These are phyloP conservation scores for Thermomyces lanuginosus DNA, from an alignment of 2,329 filamentous ascomycete genomes.

Conservation along the genomic window DNA sequence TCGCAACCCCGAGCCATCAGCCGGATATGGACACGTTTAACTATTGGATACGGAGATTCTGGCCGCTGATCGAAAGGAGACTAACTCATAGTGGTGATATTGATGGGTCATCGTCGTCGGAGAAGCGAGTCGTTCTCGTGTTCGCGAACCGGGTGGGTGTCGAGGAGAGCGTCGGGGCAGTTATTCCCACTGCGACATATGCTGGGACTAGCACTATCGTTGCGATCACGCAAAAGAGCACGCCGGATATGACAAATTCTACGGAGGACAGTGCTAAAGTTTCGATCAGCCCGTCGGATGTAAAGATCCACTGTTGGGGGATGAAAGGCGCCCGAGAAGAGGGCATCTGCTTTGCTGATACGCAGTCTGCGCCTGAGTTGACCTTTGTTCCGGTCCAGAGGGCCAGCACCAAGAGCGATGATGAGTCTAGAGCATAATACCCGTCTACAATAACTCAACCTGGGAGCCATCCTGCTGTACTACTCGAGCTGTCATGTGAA, in stretches of 20 bases:
- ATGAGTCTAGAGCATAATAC: neutral
- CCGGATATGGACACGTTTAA: conserved; percentile 45
- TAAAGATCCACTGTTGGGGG: conserved; percentile 30
- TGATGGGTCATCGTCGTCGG: conserved; percentile 10
- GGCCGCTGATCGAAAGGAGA: conserved; percentile 30
- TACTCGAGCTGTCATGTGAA: no score
- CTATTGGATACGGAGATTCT: conserved; percentile 47
- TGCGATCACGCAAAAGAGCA: conserved; percentile 18
- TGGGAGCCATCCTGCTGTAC: no score
- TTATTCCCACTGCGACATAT: conserved; percentile 28
- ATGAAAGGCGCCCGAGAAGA: conserved; percentile 30
- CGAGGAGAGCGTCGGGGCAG: conserved; percentile 21
- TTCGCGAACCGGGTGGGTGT: conserved; percentile 32
- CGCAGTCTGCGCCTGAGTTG: conserved; percentile 23
- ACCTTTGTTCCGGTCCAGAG: conserved; percentile 14
- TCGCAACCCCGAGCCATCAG: conserved; percentile 25
- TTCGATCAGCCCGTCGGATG: conserved; percentile 13
- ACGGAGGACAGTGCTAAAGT: conserved; percentile 3
- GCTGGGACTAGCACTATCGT: conserved; percentile 34
- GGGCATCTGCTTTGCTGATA: conserved; percentile 32
- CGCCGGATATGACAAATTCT: conserved; percentile 8
- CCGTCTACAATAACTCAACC: no score
- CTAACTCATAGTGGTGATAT: conserved; percentile 15
- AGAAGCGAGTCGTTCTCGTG: conserved; percentile 27
- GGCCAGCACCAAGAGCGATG: neutral